Evolutionary conservation across 306 rosid species (phyloP).

Genomic region (Acacia crassicarpa): DNA sequence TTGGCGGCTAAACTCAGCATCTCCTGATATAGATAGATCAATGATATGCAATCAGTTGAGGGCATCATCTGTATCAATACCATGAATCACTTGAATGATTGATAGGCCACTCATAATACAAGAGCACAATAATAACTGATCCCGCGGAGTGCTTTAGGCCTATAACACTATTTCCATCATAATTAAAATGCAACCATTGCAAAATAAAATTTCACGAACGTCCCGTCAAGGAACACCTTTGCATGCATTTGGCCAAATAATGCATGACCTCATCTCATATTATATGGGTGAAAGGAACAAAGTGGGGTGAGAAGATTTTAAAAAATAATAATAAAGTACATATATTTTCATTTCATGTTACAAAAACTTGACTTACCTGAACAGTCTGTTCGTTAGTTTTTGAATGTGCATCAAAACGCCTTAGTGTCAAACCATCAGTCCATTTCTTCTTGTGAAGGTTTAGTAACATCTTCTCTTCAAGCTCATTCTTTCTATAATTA

Average conservation of each 20-base stretch:
- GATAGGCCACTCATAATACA: neutral
- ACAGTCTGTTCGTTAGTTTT: conserved; percentile 95
- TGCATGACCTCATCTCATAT: neutral
- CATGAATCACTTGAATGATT: neutral
- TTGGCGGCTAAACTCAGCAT: conserved; percentile 77
- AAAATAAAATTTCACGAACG: neutral
- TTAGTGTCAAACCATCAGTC: conserved; percentile 90
- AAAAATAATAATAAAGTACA: neutral
- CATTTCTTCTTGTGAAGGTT: conserved; percentile 98
- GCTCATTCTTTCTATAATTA: conserved; percentile 91
- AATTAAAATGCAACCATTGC: neutral
- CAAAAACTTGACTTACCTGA: conserved; percentile 52
- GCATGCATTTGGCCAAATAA: neutral
- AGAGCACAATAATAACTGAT: neutral
- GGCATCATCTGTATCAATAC: neutral
- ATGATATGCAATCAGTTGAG: neutral
- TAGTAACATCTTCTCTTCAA: conserved; percentile 91
- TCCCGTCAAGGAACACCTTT: neutral
- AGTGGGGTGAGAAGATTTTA: neutral
- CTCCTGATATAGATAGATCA: conserved; percentile 52
- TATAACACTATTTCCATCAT: neutral
- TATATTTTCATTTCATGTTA: neutral
- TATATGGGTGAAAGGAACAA: neutral
- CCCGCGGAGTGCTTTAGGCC: neutral
- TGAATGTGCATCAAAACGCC: conserved; percentile 85